Percentiles rank a stretch among this genome's conserved stretches.
Evolutionary conservation across 345 rosid species (phyloP).

Genomic region (Litchi chinensis): DNA sequence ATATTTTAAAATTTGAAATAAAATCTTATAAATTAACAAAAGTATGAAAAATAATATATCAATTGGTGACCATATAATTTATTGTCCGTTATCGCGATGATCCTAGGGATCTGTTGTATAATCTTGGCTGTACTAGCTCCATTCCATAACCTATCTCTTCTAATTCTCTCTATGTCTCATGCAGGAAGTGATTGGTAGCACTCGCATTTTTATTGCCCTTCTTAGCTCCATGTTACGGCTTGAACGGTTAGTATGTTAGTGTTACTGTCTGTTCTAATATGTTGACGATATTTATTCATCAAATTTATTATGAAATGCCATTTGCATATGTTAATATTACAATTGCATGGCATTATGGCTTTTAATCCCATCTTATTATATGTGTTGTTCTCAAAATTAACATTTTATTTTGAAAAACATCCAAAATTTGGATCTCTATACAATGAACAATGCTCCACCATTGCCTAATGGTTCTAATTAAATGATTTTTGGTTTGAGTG

Average conservation of each 20-base stretch:
- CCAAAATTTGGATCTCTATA: neutral
- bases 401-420: neutral
- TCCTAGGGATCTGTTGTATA: neutral
- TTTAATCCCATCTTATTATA: neutral
- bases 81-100: neutral
- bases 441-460: neutral
- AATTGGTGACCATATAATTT: neutral
- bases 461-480: neutral
- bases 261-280: neutral
- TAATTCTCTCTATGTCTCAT: slow-evolving; percentile 18
- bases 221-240: slow-evolving; percentile 82
- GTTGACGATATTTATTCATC: slow-evolving; percentile 3
- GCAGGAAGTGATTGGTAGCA: slow-evolving; percentile 96
- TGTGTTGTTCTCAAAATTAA: neutral
- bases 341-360: neutral
- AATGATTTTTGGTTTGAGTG: neutral
- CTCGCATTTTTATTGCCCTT: slow-evolving; percentile 72
- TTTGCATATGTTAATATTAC: neutral
- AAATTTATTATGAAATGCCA: neutral
- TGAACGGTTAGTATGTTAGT: slow-evolving; percentile 61
- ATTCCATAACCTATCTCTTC: neutral
- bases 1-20: neutral
- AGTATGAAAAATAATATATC: neutral
- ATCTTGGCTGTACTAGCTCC: neutral
- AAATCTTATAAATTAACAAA: neutral